Base-by-base conservation (phyloP, 1,284 basidiomycete genomes). In the Moniliophthora roreri region DNA sequence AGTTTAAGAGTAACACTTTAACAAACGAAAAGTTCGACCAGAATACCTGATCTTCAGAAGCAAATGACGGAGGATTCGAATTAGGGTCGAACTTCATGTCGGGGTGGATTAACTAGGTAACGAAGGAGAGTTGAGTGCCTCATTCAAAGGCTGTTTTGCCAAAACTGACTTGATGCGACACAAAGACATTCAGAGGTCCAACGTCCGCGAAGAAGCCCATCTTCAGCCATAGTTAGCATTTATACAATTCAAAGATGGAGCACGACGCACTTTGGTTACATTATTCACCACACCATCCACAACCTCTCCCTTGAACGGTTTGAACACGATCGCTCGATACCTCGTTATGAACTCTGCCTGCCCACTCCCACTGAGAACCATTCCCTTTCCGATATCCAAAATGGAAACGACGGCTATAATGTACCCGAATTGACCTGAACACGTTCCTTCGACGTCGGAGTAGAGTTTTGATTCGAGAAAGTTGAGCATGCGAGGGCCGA, bases 121-220 rank as follows among this genome's bases (percentile, higher is more conserved):
- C 16, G 28, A 50, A 48, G 5, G 39, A 57, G 38, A 58, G 41
- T 32, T 57, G 55, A n/a, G 40, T 56, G 56, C 53, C 52, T 57
- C 60, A 51, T 59, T 15, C 39, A 40, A 26, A 55, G 57, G 60
- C 59, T 15, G 32, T 18, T 18, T 51, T 48, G n/a, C 48, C 53
- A 60, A 61, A 59, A 71, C 86, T 65, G 60, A 97, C 93, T 75
- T 98, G 95, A 60, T 93, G 91, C 16, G 95, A 96, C 20, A 98
- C 91, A 66, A 97, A 97, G 49, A 94, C 92, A 39, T 86, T 85
- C 58, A 97, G 69, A 15, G 96, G 97, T 37, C 97, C 97, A 49
- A 96, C 94, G 60, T 96, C 92, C 48, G 93, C 94, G 62, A 98
- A 98, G 75, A 98, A 97, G 5, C 95, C 95, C 94, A 98, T 98